Evolutionary conservation across 345 rosid genomes (phyloP), one percentile per base, ranked within the genome.

Genomic region (Toxicodendron radicans): DNA sequence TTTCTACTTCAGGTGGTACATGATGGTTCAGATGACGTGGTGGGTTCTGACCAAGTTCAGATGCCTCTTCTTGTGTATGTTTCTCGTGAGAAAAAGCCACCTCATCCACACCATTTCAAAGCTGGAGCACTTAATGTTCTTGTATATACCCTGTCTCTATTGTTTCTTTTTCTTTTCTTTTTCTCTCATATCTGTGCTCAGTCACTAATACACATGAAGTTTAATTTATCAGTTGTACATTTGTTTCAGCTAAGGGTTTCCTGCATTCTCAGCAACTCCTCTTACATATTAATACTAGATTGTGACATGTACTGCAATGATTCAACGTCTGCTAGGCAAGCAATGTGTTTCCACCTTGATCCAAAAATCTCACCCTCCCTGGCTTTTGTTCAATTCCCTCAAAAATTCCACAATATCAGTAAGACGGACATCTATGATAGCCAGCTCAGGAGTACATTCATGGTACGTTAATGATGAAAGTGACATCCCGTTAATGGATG

Each of bases 111-210:
- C 63, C 71, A 86, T 70, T 86, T 84, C 80, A 86, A 86, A 73
- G 90, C 86, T 23, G 90, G 87, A 73, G 92, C 88, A 18, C 82
- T 86, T 7, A 86, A 86, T 65, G 85, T 75, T 63, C 88, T 84
- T 54, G 88, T 88, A 84, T 20, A 8, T 17, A 30, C 17, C 52
- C 27, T 51, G 41, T 59, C 13, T 73, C 61, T 2, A 13, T 23
- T 0, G 72, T 69, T 70, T 38, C 43, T 38, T 38, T 38, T 38
- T 38, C 33, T 10, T 9, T 41, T 8, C 20, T 1, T 69, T 35
- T 8, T 13, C 14, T 38, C 43, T 18, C 64, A 56, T 27, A 8
- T 32, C 12, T 35, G 54, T 16, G 8, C 14, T 0, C 13, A 0
- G 30, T 27, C 30, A 27, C 30, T 27, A 27, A 27, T 27, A 27